Evolutionary conservation across 176 grass and related monocot species (phyloP), one percentile per base, ranked within the genome.

Genomic region (Musa beccarii): DNA sequence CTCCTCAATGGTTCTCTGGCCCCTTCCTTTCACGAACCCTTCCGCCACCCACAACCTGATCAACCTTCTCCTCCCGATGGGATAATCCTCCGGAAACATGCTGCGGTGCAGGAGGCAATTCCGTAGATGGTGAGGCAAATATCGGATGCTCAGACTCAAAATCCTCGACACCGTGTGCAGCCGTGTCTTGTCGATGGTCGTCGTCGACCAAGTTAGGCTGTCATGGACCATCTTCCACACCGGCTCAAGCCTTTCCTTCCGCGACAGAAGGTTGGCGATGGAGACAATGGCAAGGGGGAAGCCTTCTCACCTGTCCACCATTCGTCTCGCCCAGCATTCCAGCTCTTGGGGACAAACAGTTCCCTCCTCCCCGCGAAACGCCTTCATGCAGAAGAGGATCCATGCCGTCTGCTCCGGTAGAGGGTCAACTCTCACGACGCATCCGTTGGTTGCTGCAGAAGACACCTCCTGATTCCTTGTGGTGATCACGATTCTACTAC

Each of bases 31-130:
- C 17, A 51, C 83, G 52, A 92, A 84, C 10, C 86, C 85, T 63
- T 92, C 86, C 3, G 85, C 86, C 51, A 92, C 75, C 89, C 83
- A 92, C 69, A 86, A 28, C 75, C 89, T 77, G 11, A 92, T 74
- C 57, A 88, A 66, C 73, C 52, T 84, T 19, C 88, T 80, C 52
- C 83, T 83, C 69, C 53, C 24, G 59, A 92, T 82, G 0, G 53
- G 20, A 70, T 53, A 81, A 63, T 86, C 83, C 76, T 85, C 81
- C 10, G 83, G 80, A 73, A 88, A 74, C 16, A 92, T n/a, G 72
- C 78, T 66, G 73, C 89, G 87, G 50, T 87, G 85, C 21, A 91
- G 34, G 61, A 91, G 76, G 55, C 85, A 91, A 13, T 85, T 81
- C 22, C 75, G 83, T 17, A 87, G 85, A 14, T 87, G 56, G 52